Evolutionary conservation across 345 rosid species (phyloP).

Genomic region (Psidium guajava): DNA sequence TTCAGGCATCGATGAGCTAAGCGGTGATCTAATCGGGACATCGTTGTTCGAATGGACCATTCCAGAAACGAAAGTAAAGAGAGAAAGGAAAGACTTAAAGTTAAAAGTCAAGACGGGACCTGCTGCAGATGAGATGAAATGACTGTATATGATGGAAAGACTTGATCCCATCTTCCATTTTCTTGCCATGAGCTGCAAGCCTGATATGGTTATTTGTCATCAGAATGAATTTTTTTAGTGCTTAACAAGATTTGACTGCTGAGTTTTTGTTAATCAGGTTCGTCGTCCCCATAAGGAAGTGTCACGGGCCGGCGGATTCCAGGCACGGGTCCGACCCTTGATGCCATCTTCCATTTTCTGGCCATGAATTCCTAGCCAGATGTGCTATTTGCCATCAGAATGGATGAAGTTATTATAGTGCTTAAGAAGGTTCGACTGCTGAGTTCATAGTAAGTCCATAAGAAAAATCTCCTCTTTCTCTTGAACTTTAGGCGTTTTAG

Average conservation of each 20-base stretch:
- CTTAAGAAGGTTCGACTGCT: not conserved
- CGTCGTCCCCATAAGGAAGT: not conserved
- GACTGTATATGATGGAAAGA: not conserved
- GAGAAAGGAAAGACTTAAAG: not conserved
- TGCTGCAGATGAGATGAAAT: not conserved
- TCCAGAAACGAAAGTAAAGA: not conserved
- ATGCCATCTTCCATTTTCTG: not conserved
- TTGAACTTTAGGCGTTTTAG: not conserved
- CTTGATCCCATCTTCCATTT: not conserved
- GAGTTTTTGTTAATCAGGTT: not conserved
- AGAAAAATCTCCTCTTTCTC: not conserved
- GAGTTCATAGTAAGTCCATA: not conserved
- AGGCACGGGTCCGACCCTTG: not conserved
- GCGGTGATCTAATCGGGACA: not conserved
- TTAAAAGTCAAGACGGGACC: not conserved
- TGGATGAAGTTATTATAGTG: not conserved
- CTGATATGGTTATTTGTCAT: too few species aligned
- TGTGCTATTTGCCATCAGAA: not conserved
- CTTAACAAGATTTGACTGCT: too few species aligned
- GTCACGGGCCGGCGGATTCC: too few species aligned
- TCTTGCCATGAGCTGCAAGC: too few species aligned
- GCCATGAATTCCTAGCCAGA: not conserved
- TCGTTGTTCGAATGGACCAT: not conserved
- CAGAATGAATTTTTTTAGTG: too few species aligned
- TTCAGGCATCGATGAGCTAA: not conserved